Evolutionary conservation across 768 basidiomycete genomes (phyloP).

Genomic region (Agaricus blazei): DNA sequence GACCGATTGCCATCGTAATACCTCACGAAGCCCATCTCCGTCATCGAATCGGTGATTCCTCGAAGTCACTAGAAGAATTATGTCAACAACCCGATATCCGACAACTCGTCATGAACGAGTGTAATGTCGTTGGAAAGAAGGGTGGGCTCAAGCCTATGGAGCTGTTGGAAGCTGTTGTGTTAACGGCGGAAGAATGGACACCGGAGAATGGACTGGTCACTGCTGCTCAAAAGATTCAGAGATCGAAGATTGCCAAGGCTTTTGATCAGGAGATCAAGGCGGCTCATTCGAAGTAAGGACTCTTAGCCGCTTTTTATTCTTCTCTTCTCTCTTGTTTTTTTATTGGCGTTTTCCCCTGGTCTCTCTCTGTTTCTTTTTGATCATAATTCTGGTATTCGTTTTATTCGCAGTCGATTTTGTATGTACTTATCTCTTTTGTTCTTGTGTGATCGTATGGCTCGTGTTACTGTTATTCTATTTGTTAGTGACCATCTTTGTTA

Average conservation of each 20-base stretch:
- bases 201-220: conserved; percentile 86
- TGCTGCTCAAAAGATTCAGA: conserved; percentile 34
- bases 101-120: conserved; percentile 66
- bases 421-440: no score
- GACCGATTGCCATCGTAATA: conserved; percentile 83
- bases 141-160: conserved; percentile 79
- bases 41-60: conserved; percentile 42
- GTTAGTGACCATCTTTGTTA: no score
- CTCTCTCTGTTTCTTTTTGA: no score
- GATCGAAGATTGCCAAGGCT: conserved; percentile 27
- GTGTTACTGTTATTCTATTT: no score
- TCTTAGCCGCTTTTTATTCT: no score
- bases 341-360: no score
- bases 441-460: no score
- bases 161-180: conserved; percentile 66
- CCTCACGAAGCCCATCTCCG: conserved; percentile 77
- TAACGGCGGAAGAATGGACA: conserved; percentile 88
- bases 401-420: no score
- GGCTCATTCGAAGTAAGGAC: neutral
- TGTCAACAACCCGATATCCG: conserved; percentile 52
- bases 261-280: conserved; percentile 27
- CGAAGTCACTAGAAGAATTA: conserved; percentile 42
- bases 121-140: conserved; percentile 80
- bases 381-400: no score
- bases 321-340: no score